Base-by-base conservation (phyloP, 2,329 filamentous ascomycete species). In the Verticillium tricorpus region DNA sequence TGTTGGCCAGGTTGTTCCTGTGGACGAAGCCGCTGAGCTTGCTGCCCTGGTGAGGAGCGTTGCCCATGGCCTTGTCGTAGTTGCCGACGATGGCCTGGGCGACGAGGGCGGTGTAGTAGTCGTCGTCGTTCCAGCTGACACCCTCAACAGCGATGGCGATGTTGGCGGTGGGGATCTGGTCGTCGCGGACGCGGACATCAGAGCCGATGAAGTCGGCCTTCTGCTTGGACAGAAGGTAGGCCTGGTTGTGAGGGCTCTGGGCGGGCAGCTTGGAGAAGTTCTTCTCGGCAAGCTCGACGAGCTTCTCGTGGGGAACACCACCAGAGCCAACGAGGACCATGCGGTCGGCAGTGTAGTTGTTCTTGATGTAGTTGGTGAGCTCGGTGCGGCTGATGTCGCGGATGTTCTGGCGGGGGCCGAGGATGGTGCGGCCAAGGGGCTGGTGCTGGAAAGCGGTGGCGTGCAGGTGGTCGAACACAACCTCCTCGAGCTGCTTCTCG, bases 401-500 rank as follows among this genome's bases (percentile, higher is more conserved):
- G 78, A 99, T 99, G 86, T 99, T 99, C 85, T 99, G 89, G 81
- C 93, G 93, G 70, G 95, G 95, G 69, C 95, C 95, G 67, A 99
- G 88, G 77, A 99, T 99, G 71, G 95, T 99, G 77, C 95, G 93
- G 78, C 95, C 95, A 64, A 99, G 88, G 66, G 95, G 90, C 84
- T 99, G 95, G 76, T 89, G 85, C 84, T 97, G 93, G 88, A 92
- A 99, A 72, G 95, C 96, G 70, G 95, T 99, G 73, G 95, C 94
- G 81, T 99, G 95, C 63, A 99, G 85, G 81, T 99, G 95, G 82
- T 99, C 95, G 74, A 99, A 99, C 64, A 99, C 96, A 69, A 99
- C 95, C 82, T 99, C 95, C 84, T 99, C 96, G 63, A 98, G 84
- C 84, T 98, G 94, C 88, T 99, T 99, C 87, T 99, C 95, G 69